phyloP scores from a whole-genome alignment of 495 filamentous ascomycete species.

The Aspergillus sparsus region DNA sequence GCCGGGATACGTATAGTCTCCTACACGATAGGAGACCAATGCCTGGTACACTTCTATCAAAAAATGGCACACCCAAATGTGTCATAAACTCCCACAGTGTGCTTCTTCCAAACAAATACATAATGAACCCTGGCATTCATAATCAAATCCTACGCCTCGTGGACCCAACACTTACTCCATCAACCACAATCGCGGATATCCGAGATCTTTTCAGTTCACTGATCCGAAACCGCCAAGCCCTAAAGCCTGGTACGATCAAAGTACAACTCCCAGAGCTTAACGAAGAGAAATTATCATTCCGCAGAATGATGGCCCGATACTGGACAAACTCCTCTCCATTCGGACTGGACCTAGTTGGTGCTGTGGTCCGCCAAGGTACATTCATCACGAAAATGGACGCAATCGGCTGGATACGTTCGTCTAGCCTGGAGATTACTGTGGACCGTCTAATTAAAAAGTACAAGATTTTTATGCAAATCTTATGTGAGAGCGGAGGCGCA shows the following conservation, averaged over 20 bases:
- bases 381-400: conserved; percentile 83
- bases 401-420: conserved; percentile 73
- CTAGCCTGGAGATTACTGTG: conserved; percentile 65
- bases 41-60: conserved; percentile 59
- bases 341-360: conserved; percentile 71
- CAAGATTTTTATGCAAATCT: conserved; percentile 64
- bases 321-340: conserved; percentile 73
- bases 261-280: conserved; percentile 13
- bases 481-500: conserved; percentile 51
- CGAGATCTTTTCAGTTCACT: conserved; percentile 16
- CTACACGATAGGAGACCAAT: conserved; percentile 50
- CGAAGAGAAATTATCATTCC: conserved; percentile 52
- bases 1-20: conserved; percentile 51
- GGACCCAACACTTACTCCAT: not conserved
- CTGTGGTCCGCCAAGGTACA: conserved; percentile 74
- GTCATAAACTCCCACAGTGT: conserved; percentile 14
- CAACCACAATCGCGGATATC: not conserved
- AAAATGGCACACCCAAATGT: conserved; percentile 20
- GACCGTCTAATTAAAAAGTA: conserved; percentile 68
- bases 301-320: conserved; percentile 76
- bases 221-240: conserved; percentile 13
- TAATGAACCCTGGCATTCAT: not conserved
- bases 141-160: not conserved
- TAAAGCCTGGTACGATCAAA: conserved; percentile 13
- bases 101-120: conserved; percentile 42